Percentiles rank a stretch among this genome's conserved stretches.
phyloP scores from a whole-genome alignment of 768 basidiomycete species.

The Russula abietina region DNA sequence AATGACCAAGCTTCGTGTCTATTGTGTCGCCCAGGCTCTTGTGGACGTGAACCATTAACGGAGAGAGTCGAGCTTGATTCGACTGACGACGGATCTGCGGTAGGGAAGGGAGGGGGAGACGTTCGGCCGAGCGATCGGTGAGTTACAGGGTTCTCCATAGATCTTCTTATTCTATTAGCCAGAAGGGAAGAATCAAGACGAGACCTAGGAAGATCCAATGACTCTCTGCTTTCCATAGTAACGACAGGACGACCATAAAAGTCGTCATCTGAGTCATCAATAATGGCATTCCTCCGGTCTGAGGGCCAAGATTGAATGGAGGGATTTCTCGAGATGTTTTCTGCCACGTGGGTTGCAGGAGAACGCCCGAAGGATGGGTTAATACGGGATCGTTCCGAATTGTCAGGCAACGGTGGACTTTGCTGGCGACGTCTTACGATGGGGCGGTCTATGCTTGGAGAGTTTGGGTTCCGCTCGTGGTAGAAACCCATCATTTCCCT shows the following conservation, averaged over 20 bases:
- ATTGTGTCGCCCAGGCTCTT: conserved; percentile 12
- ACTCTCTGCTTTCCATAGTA: conserved; percentile 5
- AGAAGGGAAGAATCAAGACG: conserved; percentile 13
- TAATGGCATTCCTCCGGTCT: not conserved
- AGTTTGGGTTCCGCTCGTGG: conserved; percentile 7
- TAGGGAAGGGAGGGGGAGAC: conserved; percentile 9
- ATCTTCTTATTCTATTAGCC: conserved; percentile 16
- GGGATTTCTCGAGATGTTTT: conserved; percentile 8
- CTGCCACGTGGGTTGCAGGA: not conserved
- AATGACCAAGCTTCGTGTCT: conserved; percentile 10
- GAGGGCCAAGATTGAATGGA: conserved; percentile 6
- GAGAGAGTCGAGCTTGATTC: conserved; percentile 3
- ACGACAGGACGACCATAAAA: conserved; percentile 8
- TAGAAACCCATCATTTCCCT: conserved; percentile 18
- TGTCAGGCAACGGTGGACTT: conserved; percentile 5
- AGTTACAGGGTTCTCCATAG: conserved; percentile 4
- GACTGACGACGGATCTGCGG: not conserved
- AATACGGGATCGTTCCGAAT: conserved; percentile 7
- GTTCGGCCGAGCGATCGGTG: not conserved
- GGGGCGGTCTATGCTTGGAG: conserved; percentile 4
- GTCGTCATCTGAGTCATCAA: conserved; percentile 16
- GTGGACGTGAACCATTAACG: conserved; percentile 3
- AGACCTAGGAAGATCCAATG: conserved; percentile 15
- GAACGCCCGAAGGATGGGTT: conserved; percentile 10
- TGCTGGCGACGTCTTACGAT: conserved; percentile 10